These are phyloP conservation scores for Solioccasus polychromus DNA, from an alignment of 768 basidiomycete species.

Conservation along the genomic window DNA sequence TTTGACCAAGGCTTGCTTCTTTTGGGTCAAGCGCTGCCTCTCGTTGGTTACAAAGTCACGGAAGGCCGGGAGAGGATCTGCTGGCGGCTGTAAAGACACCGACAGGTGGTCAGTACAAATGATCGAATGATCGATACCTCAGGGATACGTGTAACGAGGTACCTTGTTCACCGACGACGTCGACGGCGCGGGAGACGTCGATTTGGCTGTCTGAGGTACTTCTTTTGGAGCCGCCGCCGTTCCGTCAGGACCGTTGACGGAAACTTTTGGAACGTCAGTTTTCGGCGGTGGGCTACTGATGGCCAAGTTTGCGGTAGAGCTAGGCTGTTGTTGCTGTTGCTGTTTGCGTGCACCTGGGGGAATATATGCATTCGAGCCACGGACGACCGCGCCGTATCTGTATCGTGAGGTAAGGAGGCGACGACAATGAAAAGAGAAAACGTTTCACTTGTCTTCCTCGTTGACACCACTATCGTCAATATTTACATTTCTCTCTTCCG, in stretches of 20 bases:
- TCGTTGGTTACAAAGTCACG: constrained; percentile 91
- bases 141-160: constrained; percentile 7
- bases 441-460: constrained; percentile 92
- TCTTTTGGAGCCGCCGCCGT: constrained; percentile 42
- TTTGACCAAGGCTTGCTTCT: constrained; percentile 85
- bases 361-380: constrained; percentile 86
- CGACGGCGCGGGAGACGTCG: constrained; percentile 62
- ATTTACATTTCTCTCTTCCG: constrained; percentile 75
- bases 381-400: constrained; percentile 92
- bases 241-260: constrained; percentile 79
- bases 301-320: constrained; percentile 28
- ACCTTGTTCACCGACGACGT: constrained; percentile 51
- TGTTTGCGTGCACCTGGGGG: constrained; percentile 85
- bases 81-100: constrained; percentile 48
- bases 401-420: constrained; percentile 18
- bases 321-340: constrained; percentile 23
- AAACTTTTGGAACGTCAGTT: constrained; percentile 65
- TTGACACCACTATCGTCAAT: constrained; percentile 74
- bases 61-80: constrained; percentile 81
- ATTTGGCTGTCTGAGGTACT: constrained; percentile 48
- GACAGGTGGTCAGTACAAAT: constrained; percentile 1
- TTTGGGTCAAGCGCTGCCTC: constrained; percentile 85
- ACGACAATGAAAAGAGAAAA: constrained; percentile 9
- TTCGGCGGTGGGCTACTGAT: constrained; percentile 27
- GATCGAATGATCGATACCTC: background rate